Percentiles rank a stretch among this genome's conserved stretches.
Conservation (phyloP, 768 basidiomycete genomes). For the Pleurotus platypus region DNA sequence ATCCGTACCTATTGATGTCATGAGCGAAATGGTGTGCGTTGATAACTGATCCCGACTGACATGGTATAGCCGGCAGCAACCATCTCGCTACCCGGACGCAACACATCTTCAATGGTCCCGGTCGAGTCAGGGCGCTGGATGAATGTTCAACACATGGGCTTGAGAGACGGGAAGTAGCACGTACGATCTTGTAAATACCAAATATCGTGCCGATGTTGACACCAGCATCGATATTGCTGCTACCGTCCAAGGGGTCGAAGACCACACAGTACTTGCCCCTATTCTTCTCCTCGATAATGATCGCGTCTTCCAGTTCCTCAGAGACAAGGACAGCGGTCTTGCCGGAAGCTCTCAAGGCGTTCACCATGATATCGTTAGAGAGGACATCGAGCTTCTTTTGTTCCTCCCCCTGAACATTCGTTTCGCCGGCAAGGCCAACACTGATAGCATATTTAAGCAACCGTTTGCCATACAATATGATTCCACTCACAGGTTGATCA, state of each 20-base stretch:
- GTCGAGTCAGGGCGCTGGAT: conserved; percentile 67
- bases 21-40: conserved; percentile 1
- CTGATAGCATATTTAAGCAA: conserved; percentile 35
- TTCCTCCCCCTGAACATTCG: conserved; percentile 96
- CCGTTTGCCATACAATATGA: too few relatives aligned
- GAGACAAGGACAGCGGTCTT: conserved; percentile 96
- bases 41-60: conserved; percentile 39
- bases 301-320: conserved; percentile 90
- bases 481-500: conserved; percentile 87
- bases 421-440: conserved; percentile 95
- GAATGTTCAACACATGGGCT: background rate
- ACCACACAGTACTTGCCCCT: conserved; percentile 95
- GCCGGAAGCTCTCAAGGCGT: conserved; percentile 92
- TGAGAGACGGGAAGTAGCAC: conserved; percentile 24
- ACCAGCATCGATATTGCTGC: conserved; percentile 97
- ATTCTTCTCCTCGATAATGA: conserved; percentile 79
- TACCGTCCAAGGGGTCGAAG: conserved; percentile 96
- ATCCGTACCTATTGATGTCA: conserved; percentile 61
- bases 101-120: conserved; percentile 83
- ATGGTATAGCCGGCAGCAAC: conserved; percentile 98
- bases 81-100: conserved; percentile 94
- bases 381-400: conserved; percentile 99
- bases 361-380: conserved; percentile 99
- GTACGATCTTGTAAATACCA: conserved; percentile 88
- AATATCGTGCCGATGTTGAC: conserved; percentile 98